Base-by-base conservation (phyloP, 179 eudicot species). In the Nepenthes alata region DNA sequence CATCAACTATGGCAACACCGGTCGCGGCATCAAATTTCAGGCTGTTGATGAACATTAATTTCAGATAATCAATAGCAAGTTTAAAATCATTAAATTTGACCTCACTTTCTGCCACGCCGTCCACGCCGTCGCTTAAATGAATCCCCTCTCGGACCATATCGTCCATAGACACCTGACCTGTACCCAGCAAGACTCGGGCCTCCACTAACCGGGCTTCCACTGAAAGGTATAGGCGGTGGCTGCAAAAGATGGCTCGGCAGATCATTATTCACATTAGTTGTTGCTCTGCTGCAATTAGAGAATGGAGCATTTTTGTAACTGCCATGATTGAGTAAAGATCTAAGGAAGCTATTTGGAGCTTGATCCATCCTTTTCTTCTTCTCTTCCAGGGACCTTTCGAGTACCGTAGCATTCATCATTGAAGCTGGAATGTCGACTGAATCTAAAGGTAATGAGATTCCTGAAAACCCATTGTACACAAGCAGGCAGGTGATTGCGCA, bases 391-490 rank as follows among this genome's bases (percentile, higher is more conserved):
- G 80, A 62, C 55, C 72, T 78, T 44, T 70, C 75, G 5, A 85
- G 74, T 39, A 61, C 84, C 60, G 91, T 66, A 59, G 75, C 81
- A 73, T 70, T 71, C 44, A 79, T 80, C 88, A 74, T 83, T 16
- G 86, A 70, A 61, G 91, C 61, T 49, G 78, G 72, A 10, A 76
- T 48, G 37, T 86, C 86, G 39, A 77, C 77, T 9, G 84, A 60
- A 57, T 78, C 86, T 34, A 54, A 36, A 0, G 67, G 58, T 13
- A 61, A 53, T 44, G 75, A 52, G 59, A 78, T 63, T 70, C 86
- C 91, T 37, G 73, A 70, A 64, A 75, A 75, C 13, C 96, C 97
- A 51, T 90, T 91, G 61, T 70, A 72, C 11, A 95, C 76, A 14
- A 94, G 74, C 59, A 82, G 70, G 61, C 83, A 71, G 51, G 86